phyloP scores from a whole-genome alignment of 2,329 filamentous ascomycete genomes.

The Neonectria punicea region DNA sequence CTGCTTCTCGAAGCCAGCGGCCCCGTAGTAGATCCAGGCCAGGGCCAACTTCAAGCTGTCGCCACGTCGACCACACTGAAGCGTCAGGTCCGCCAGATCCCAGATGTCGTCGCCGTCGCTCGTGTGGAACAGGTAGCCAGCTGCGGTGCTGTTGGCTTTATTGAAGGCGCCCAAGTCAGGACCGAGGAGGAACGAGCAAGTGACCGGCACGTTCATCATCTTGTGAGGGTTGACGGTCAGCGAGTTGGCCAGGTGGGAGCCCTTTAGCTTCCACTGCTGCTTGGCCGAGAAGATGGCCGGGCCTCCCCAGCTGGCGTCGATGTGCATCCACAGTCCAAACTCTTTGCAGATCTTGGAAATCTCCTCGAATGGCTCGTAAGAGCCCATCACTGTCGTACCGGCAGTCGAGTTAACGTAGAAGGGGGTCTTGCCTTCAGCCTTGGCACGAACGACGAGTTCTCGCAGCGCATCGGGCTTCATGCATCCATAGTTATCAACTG shows the following conservation, averaged over 20 bases:
- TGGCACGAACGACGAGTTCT: constrained; percentile 68
- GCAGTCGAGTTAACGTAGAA: constrained; percentile 97
- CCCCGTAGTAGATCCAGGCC: constrained; percentile 90
- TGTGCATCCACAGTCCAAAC: constrained; percentile 87
- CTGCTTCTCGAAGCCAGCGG: constrained; percentile 74
- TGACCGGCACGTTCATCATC: constrained; percentile 92
- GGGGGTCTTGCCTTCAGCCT: constrained; percentile 77
- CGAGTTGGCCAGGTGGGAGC: constrained; percentile 79
- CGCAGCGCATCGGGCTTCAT: constrained; percentile 78
- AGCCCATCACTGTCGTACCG: constrained; percentile 91
- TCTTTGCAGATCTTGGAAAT: constrained; percentile 77
- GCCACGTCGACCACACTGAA: constrained; percentile 89
- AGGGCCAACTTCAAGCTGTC: constrained; percentile 90
- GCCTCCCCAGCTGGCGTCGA: constrained; percentile 93
- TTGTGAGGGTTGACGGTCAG: constrained; percentile 95
- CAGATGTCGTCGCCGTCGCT: constrained; percentile 70
- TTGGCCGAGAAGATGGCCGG: constrained; percentile 79
- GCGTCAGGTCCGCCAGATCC: constrained; percentile 91
- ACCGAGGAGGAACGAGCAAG: constrained; percentile 88
- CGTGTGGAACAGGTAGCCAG: constrained; percentile 85
- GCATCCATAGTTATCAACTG: constrained; percentile 76
- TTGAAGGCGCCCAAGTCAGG: constrained; percentile 82
- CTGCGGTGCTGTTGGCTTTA: constrained; percentile 84
- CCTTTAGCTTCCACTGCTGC: constrained; percentile 72
- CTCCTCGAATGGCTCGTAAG: constrained; percentile 81